Conservation (phyloP, 1,284 basidiomycete species). For the Ustilago xerochloae region DNA sequence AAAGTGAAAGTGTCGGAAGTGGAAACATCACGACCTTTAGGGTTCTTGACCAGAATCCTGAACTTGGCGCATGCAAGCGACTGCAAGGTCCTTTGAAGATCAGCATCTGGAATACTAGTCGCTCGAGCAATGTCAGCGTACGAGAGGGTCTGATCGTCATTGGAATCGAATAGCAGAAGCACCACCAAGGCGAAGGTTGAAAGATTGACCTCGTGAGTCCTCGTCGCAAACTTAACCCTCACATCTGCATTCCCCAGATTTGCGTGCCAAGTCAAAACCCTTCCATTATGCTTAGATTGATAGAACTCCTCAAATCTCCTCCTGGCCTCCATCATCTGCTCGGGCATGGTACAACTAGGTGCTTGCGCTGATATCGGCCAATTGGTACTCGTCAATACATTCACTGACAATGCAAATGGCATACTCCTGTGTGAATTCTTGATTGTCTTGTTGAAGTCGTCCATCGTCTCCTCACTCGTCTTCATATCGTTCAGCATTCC, state of each 20-base stretch:
- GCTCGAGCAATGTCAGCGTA: conserved; percentile 45
- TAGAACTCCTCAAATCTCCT: conserved; percentile 88
- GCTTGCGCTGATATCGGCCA: conserved; percentile 62
- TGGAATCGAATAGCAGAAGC: conserved; percentile 84
- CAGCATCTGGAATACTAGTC: conserved; percentile 76
- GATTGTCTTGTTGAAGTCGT: conserved; percentile 77
- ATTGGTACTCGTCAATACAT: conserved; percentile 66
- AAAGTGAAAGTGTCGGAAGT: conserved; percentile 86
- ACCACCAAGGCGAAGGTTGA: conserved; percentile 90
- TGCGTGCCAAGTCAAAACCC: conserved; percentile 92
- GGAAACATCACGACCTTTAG: conserved; percentile 84
- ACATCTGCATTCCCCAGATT: conserved; percentile 93
- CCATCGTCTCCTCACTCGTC: conserved; percentile 84
- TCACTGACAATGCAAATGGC: conserved; percentile 77
- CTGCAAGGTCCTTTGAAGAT: conserved; percentile 90
- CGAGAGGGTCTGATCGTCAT: conserved; percentile 21
- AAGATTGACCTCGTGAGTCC: conserved; percentile 89
- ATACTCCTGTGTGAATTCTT: conserved; percentile 73
- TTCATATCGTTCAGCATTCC: conserved; percentile 99
- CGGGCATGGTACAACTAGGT: conserved; percentile 51
- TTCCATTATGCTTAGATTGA: conserved; percentile 85
- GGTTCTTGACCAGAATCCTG: conserved; percentile 91
- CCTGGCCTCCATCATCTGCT: conserved; percentile 68
- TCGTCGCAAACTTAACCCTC: conserved; percentile 80
- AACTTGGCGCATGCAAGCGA: conserved; percentile 97